Evolutionary conservation across 2,329 filamentous ascomycete species (phyloP), one percentile per base, ranked within the genome.

Genomic region (Hyphodiscus sp.): DNA sequence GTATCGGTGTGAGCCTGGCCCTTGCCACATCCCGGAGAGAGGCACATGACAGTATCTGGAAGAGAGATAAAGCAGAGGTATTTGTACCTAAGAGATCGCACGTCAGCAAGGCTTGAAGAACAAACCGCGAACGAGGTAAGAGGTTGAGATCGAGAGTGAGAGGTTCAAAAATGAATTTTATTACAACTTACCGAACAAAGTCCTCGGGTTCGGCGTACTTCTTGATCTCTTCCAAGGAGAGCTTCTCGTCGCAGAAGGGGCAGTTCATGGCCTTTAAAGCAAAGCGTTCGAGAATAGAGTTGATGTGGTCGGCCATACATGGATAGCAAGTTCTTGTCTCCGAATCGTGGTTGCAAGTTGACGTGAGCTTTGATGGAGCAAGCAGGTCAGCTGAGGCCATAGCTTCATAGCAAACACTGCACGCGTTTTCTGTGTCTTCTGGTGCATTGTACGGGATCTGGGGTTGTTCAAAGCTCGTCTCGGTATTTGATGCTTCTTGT

Each of bases 1-100:
- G 45, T 20, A 2, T 54, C 48, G 33, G 33, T 38, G n/a, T 62
- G 58, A 15, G 53, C 48, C 38, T 64, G 61, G 16, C 60, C 57
- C 2, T 23, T 30, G 11, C 53, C 55, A 29, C 62, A 64, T 2
- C 52, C 45, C 1, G 53, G 58, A 7, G 46, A 53, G 18, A 64
- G 53, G 53, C 62, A 64, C 45, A 55, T 29, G 11, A 38, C 33
- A 15, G 16, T 38, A n/a, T 38, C 33, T 15, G 33, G 33, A n/a
- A 15, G 11, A 4, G 33, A 38, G 33, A 38, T n/a, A 10, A 38
- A n/a, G 33, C 11, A 4, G 33, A 38, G 33, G 13, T 38, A 38
- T 38, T 38, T 10, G 33, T 38, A 38, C 5, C 33, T 38, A 38
- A 38, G 33, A 26, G 23, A 26, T 26, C 23, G 3, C 23, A 26